Conservation (phyloP, 106 monocot species). For the Posidonia australis region DNA sequence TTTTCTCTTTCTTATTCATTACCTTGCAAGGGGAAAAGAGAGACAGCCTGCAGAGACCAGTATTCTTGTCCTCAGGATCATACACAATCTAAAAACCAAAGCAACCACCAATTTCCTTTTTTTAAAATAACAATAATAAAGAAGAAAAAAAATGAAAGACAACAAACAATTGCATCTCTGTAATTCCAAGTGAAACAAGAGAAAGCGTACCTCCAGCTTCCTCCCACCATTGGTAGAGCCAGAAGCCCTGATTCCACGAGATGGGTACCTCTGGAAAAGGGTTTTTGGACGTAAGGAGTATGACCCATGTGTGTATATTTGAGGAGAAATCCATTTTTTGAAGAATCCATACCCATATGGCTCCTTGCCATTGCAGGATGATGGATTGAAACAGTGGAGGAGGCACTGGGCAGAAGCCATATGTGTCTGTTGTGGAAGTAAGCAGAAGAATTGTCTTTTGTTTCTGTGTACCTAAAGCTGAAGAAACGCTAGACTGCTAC, state of each 20-base stretch:
- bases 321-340: conserved; percentile 2
- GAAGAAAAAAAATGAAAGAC: no score
- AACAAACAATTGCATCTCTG: no score
- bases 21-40: conserved; percentile 99
- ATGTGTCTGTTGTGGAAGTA: not conserved
- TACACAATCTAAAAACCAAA: conserved; percentile 47
- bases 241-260: conserved; percentile 31
- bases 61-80: conserved; percentile 48
- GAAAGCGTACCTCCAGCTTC: conserved; percentile 54
- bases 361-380: not conserved
- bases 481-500: no score
- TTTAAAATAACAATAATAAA: not conserved
- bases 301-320: conserved; percentile 12
- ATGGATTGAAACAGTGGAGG: conserved; percentile 3
- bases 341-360: not conserved
- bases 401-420: conserved; percentile 18
- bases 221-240: conserved; percentile 29
- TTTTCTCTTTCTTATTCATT: not conserved
- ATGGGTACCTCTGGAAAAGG: conserved; percentile 4
- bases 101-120: not conserved
- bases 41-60: conserved; percentile 56
- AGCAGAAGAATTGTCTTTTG: not conserved
- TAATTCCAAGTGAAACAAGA: not conserved
- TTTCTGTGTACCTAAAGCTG: not conserved
- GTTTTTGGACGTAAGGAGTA: conserved; percentile 12